A percentile compares a stretch with the other conserved stretches of the same genome.
Conservation (phyloP, 495 filamentous ascomycete genomes). For the Oidiodendron maius region DNA sequence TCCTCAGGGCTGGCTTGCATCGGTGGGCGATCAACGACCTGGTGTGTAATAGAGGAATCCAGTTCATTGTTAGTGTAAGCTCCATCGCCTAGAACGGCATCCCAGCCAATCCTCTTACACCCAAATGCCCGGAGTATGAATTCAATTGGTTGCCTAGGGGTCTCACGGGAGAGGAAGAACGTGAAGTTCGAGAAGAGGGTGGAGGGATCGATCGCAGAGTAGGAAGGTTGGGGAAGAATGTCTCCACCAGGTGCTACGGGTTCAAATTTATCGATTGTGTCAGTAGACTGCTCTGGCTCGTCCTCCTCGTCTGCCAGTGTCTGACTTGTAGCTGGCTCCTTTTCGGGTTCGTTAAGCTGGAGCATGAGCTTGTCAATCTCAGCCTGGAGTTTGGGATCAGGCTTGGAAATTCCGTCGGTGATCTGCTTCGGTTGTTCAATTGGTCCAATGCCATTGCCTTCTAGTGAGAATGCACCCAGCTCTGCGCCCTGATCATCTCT, state of each 20-base stretch:
- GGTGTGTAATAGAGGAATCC: constrained; percentile 87
- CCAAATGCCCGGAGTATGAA: constrained; percentile 93
- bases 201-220: constrained; percentile 47
- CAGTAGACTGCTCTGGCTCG: constrained; percentile 42
- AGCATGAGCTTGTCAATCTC: constrained; percentile 48
- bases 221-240: constrained; percentile 73
- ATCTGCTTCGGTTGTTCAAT: constrained; percentile 34
- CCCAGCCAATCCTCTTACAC: constrained; percentile 95
- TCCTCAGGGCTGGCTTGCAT: constrained; percentile 56
- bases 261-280: constrained; percentile 85
- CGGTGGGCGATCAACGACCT: constrained; percentile 85
- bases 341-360: constrained; percentile 40
- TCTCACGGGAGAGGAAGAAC: constrained; percentile 90
- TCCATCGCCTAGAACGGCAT: constrained; percentile 79
- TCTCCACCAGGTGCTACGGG: constrained; percentile 75
- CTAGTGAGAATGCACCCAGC: constrained; percentile 83
- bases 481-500: constrained; percentile 88
- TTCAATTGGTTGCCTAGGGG: constrained; percentile 83
- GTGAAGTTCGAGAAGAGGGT: constrained; percentile 80
- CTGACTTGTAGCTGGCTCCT: constrained; percentile 27
- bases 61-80: constrained; percentile 85
- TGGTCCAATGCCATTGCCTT: constrained; percentile 59
- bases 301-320: constrained; percentile 31
- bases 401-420: constrained; percentile 13
- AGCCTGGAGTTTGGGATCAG: constrained; percentile 44